Base-by-base conservation (phyloP, 2,329 filamentous ascomycete species). In the Verticillium longisporum region DNA sequence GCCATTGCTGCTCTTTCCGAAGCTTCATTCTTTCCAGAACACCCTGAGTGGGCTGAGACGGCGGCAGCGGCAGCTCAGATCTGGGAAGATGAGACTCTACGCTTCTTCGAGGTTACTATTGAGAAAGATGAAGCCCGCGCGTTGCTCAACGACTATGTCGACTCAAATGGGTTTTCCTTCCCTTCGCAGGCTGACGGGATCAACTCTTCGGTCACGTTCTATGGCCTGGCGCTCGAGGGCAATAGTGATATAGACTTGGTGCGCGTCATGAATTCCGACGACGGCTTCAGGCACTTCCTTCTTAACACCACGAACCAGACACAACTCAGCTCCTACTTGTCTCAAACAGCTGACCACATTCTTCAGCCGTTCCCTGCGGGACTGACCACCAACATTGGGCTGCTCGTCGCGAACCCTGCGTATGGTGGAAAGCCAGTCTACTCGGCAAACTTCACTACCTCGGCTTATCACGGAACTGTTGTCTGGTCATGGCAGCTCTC, bases 401-500 rank as follows among this genome's bases (percentile, higher is more conserved):
- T 86, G 33, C 70, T 89, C 0, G 80, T 89, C 2, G 81, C 86
- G 0, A 88, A 88, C 61, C 85, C 85, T 0, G 84, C 85, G 0
- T 83, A 83, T 33, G 81, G 82, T 0, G 76, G 72, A 0, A 73
- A 80, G 14, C 70, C 76, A 0, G 73, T 75, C 2, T 80, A 83
- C 58, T 77, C 79, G 0, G 72, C 70, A 0, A 81, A 82, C 58
- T 88, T 81, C 63, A 83, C 82, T 1, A 83, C 79, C n/a, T 74
- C 75, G 3, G 83, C 81, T 0, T 89, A 86, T 65, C 85, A 88
- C 61, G 86, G 85, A 0, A 86, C 85, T 0, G 85, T 89, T 0
- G 76, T 89, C 1, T 88, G 85, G 86, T 80, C 78, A 55, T 89
- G 85, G 84, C 85, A 84, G 60, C 73, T 88, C 4, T 80, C 84